Evolutionary conservation across 768 basidiomycete genomes (phyloP).

Genomic region (Lactarius pseudohatsudake): DNA sequence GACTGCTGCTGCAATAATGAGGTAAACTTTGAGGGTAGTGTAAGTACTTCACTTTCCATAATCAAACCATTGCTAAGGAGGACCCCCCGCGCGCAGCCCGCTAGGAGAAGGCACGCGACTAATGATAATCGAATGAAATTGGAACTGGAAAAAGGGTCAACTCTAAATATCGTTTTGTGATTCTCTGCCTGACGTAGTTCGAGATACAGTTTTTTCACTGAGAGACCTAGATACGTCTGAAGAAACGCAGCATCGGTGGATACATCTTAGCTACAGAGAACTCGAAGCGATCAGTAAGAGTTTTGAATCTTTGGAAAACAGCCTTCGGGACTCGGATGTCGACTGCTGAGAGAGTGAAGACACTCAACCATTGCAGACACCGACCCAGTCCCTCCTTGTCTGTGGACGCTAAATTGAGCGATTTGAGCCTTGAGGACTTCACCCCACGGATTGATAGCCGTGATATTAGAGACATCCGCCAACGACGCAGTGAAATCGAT

Average conservation of each 20-base stretch:
- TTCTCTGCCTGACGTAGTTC: slow-evolving; percentile 19
- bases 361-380: slow-evolving; percentile 57
- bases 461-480: slow-evolving; percentile 34
- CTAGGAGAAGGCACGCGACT: slow-evolving; percentile 59
- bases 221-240: slow-evolving; percentile 41
- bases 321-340: slow-evolving; percentile 48
- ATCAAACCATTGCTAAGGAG: slow-evolving; percentile 50
- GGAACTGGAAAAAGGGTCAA: slow-evolving; percentile 34
- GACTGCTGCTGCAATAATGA: neutral
- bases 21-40: slow-evolving; percentile 58
- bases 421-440: slow-evolving; percentile 37
- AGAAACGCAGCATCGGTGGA: slow-evolving; percentile 50
- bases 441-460: slow-evolving; percentile 54
- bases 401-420: slow-evolving; percentile 40
- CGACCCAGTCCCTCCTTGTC: slow-evolving; percentile 45
- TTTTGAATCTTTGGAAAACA: slow-evolving; percentile 49
- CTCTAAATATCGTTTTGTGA: neutral
- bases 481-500: slow-evolving; percentile 36
- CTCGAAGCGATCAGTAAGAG: slow-evolving; percentile 41
- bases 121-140: slow-evolving; percentile 62
- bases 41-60: slow-evolving; percentile 45
- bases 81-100: slow-evolving; percentile 59
- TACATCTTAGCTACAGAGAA: slow-evolving; percentile 46
- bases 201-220: slow-evolving; percentile 31
- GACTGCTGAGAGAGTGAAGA: slow-evolving; percentile 63